A percentile compares a stretch with the other conserved stretches of the same genome.
phyloP scores from a whole-genome alignment of 306 rosid genomes.

The Prunus padus region DNA sequence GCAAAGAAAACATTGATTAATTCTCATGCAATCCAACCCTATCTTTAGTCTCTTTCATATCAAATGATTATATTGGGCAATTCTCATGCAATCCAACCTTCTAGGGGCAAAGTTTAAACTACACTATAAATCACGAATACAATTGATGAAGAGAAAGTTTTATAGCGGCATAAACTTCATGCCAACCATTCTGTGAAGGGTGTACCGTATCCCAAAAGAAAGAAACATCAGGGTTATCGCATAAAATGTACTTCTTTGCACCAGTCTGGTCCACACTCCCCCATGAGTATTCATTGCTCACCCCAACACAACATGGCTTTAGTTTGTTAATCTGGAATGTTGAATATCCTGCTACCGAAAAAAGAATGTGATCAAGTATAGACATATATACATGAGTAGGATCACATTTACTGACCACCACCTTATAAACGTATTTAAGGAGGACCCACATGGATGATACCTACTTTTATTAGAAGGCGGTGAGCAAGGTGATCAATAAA shows the following conservation, averaged over 20 bases:
- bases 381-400: too few relatives aligned
- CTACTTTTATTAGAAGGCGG: too few relatives aligned
- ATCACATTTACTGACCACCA: too few relatives aligned
- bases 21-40: too few relatives aligned
- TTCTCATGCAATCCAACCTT: too few relatives aligned
- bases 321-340: not conserved
- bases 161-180: not conserved
- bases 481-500: too few relatives aligned
- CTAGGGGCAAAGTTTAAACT: too few relatives aligned
- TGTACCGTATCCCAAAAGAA: slow-evolving; percentile 34
- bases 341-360: slow-evolving; percentile 16
- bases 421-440: too few relatives aligned
- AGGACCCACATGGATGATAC: too few relatives aligned
- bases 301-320: slow-evolving; percentile 38
- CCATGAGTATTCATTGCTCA: slow-evolving; percentile 21
- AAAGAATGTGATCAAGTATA: not conserved
- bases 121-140: not conserved
- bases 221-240: slow-evolving; percentile 17
- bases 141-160: slow-evolving; percentile 14
- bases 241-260: slow-evolving; percentile 21
- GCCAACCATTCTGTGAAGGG: slow-evolving; percentile 36
- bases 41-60: too few relatives aligned
- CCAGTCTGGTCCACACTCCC: slow-evolving; percentile 29
- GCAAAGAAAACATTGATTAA: too few relatives aligned
- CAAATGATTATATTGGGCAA: too few relatives aligned